A percentile compares a stretch with the other conserved stretches of the same genome.
Evolutionary conservation across 2,329 filamentous ascomycete genomes (phyloP).

Genomic region (Pseudogymnoascus sp.): DNA sequence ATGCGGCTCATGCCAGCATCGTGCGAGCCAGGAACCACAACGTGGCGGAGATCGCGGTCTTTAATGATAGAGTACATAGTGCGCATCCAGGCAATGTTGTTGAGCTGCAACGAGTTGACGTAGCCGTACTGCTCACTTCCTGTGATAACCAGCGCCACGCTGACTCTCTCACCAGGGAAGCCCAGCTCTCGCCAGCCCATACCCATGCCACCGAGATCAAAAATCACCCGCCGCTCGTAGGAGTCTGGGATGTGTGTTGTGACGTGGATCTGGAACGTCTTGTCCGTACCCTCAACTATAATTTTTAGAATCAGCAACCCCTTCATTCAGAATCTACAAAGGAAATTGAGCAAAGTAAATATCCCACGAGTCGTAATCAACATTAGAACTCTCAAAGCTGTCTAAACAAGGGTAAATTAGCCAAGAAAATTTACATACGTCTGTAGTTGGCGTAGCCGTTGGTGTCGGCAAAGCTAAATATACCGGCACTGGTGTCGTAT

Average conservation of each 20-base stretch:
- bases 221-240: background rate
- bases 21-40: conserved; percentile 44
- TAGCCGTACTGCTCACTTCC: conserved; percentile 33
- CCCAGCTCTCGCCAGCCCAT: conserved; percentile 32
- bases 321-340: background rate
- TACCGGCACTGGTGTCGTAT: background rate
- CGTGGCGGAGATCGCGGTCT: conserved; percentile 38
- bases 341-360: background rate
- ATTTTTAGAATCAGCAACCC: background rate
- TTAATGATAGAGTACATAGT: conserved; percentile 30
- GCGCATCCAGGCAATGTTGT: conserved; percentile 30
- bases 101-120: conserved; percentile 29
- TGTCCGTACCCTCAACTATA: background rate
- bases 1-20: conserved; percentile 44
- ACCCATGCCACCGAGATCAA: conserved; percentile 26
- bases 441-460: background rate
- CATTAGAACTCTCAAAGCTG: background rate
- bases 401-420: background rate
- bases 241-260: background rate
- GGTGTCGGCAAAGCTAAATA: background rate
- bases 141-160: conserved; percentile 33
- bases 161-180: conserved; percentile 28
- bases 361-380: background rate
- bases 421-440: background rate
- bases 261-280: background rate